Evolutionary conservation across 345 rosid genomes (phyloP).

Genomic region (Mercurialis annua): DNA sequence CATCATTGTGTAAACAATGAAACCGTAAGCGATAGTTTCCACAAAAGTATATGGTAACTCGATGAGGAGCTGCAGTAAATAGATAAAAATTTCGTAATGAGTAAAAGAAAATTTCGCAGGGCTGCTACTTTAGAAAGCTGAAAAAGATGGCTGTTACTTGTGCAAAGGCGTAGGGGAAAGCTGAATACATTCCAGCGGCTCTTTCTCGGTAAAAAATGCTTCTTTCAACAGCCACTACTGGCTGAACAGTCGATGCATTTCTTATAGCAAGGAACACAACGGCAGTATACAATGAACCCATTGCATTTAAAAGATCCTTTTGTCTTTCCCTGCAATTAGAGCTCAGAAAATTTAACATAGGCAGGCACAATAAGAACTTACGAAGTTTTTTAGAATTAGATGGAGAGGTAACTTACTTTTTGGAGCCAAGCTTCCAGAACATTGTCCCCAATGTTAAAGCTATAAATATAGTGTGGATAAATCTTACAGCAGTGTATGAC

Average conservation of each 20-base stretch:
- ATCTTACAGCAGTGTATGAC: constrained; percentile 11
- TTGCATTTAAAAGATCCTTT: constrained; percentile 61
- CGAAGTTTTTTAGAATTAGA: background rate
- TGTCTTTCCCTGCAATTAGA: constrained; percentile 28
- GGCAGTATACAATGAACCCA: constrained; percentile 75
- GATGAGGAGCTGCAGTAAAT: background rate
- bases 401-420: background rate
- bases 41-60: too few species aligned
- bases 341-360: background rate
- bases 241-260: constrained; percentile 52
- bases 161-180: constrained; percentile 42
- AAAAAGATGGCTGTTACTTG: too few species aligned
- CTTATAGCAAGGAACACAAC: constrained; percentile 73
- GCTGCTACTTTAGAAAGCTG: too few species aligned
- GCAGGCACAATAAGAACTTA: background rate
- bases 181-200: constrained; percentile 86
- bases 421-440: constrained; percentile 13
- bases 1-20: background rate
- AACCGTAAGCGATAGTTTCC: background rate
- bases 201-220: constrained; percentile 71
- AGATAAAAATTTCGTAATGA: background rate
- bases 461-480: constrained; percentile 5
- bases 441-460: constrained; percentile 12
- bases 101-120: too few species aligned
- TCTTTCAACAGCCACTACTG: constrained; percentile 65